Percentiles rank a stretch among this genome's conserved stretches.
Conservation (phyloP, 2,329 filamentous ascomycete genomes). For the Teratosphaeria nubilosa region DNA sequence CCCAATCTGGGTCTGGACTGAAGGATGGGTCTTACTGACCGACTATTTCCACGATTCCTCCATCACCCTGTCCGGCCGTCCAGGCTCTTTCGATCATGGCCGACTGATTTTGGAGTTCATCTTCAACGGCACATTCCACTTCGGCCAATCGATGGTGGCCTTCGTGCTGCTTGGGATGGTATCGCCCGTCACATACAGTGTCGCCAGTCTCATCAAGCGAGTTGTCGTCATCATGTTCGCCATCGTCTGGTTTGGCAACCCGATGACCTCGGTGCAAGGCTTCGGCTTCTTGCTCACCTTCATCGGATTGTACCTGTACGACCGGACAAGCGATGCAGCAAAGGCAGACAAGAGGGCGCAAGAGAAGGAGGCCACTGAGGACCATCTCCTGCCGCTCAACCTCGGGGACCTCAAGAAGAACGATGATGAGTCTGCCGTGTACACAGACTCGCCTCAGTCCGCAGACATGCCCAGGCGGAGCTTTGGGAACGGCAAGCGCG, state of each 20-base stretch:
- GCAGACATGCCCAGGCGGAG: conserved; percentile 2
- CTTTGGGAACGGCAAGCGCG: conserved; percentile 20
- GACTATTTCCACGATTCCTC: conserved; percentile 77
- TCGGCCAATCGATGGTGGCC: conserved; percentile 89
- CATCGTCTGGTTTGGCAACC: conserved; percentile 90
- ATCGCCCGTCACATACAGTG: conserved; percentile 92
- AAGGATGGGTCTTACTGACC: conserved; percentile 66
- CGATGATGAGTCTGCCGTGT: conserved; percentile 17
- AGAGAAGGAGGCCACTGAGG: conserved; percentile 48
- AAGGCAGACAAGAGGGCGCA: conserved; percentile 74
- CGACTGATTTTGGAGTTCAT: conserved; percentile 68
- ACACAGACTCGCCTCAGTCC: conserved; percentile 12
- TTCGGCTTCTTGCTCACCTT: conserved; percentile 84
- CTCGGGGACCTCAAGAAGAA: conserved; percentile 23
- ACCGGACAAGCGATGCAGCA: conserved; percentile 78
- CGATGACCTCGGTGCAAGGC: conserved; percentile 73
- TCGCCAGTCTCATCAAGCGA: conserved; percentile 90
- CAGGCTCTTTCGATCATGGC: conserved; percentile 58
- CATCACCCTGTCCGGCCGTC: conserved; percentile 64
- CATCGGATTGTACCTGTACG: conserved; percentile 86
- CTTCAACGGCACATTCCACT: conserved; percentile 96
- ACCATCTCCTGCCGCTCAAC: conserved; percentile 57
- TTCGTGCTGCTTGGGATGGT: conserved; percentile 89
- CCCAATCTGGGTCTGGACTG: conserved; percentile 88
- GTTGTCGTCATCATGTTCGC: conserved; percentile 94